phyloP scores from a whole-genome alignment of 805 yeast genomes.

The Lipomyces spencermartinsiae region DNA sequence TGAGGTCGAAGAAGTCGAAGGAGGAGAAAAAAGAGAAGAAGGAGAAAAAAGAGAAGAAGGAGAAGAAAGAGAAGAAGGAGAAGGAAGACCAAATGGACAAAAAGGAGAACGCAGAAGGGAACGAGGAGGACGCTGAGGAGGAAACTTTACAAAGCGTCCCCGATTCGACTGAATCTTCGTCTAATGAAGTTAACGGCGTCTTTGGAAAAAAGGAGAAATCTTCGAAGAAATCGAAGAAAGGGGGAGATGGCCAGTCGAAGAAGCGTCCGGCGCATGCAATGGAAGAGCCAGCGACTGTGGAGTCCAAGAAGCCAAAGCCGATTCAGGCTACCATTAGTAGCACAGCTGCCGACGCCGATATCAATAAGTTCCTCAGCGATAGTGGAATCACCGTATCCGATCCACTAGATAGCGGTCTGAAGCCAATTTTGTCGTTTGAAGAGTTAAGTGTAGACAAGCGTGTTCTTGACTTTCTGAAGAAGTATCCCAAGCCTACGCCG shows the following conservation, averaged over 20 bases:
- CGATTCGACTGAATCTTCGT: slow-evolving; percentile 21
- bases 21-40: slow-evolving; percentile 31
- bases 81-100: slow-evolving; percentile 44
- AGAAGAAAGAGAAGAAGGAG: slow-evolving; percentile 44
- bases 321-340: slow-evolving; percentile 47
- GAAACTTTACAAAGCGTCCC: slow-evolving; percentile 40
- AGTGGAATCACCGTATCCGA: slow-evolving; percentile 86
- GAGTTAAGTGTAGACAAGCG: slow-evolving; percentile 61
- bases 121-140: slow-evolving; percentile 43
- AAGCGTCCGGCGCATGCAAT: slow-evolving; percentile 51
- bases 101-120: slow-evolving; percentile 44
- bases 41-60: slow-evolving; percentile 43
- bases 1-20: slow-evolving; percentile 38
- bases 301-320: slow-evolving; percentile 12
- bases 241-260: slow-evolving; percentile 47
- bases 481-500: slow-evolving; percentile 92
- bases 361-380: slow-evolving; percentile 65
- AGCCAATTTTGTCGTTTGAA: slow-evolving; percentile 74
- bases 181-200: slow-evolving; percentile 43
- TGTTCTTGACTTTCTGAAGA: slow-evolving; percentile 65
- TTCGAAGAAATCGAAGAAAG: slow-evolving; percentile 36
- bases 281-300: slow-evolving; percentile 44
- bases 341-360: slow-evolving; percentile 56
- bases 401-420: slow-evolving; percentile 55
- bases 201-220: slow-evolving; percentile 19